Base-by-base conservation (phyloP, 164 flowering plant genomes). In the Magnolia changhungtana region DNA sequence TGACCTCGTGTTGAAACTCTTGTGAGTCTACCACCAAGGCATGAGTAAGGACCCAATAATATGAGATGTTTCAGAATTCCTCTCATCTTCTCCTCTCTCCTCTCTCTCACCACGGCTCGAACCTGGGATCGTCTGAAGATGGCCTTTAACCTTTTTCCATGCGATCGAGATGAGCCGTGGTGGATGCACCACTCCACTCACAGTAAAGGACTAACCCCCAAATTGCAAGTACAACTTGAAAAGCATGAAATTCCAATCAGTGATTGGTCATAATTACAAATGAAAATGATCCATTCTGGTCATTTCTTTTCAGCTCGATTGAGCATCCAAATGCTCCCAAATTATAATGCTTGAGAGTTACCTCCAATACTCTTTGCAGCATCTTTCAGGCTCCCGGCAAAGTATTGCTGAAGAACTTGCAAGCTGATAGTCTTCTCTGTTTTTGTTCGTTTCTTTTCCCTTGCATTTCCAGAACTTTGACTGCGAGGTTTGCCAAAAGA, bases 351-450 rank as follows among this genome's bases (percentile, higher is more conserved):
- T 16, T 67, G 29, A 65, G 49, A 78, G 90, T 78, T 85, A 94
- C 97, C 97, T 13, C 98, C 97, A 75, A 92, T 85, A 75, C 84
- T 92, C 78, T 87, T 94, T 45, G 98, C 98, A 72, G 98, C 98
- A 85, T 94, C 98, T 82, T 92, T 91, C 37, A 94, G 87, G 87
- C 95, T 94, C 77, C 97, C 98, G 29, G 97, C 90, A 77, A 94
- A 94, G 82, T 94, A 85, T 71, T 91, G 94, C 75, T 85, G 83
- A 67, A 94, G 96, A 83, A 92, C 91, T 77, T 85, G 84, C 88
- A 94, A 86, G 82, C 91, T 91, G 78, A 94, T 88, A 50, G 87
- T 82, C 81, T 91, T 94, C 84, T 91, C 97, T 52, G 86, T 72
- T 84, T 94, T 94, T 61, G 87, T 80, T 18, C 89, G 85, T 63